A percentile compares a stretch with the other conserved stretches of the same genome.
phyloP scores from a whole-genome alignment of 192 early-diverging fungal genomes.

The Geosiphon pyriformis region DNA sequence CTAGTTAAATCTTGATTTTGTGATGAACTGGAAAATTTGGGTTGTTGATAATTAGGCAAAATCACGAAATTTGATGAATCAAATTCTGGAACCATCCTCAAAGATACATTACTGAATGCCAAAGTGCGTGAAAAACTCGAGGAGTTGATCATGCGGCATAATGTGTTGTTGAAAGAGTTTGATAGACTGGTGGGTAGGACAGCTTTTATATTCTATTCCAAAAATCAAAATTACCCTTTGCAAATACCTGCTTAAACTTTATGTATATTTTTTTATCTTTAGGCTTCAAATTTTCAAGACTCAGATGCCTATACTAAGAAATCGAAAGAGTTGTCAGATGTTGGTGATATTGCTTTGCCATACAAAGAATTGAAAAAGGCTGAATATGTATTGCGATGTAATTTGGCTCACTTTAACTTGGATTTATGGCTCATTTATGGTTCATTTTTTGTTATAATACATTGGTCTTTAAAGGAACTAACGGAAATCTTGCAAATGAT shows the following conservation, averaged over 20 bases:
- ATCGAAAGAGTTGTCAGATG: conserved; percentile 25
- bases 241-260: too few species aligned
- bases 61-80: too few species aligned
- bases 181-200: not conserved
- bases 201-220: not conserved
- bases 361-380: conserved; percentile 21
- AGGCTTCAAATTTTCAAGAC: not conserved
- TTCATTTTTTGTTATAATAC: not conserved
- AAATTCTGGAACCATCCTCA: too few species aligned
- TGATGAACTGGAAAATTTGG: too few species aligned
- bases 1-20: too few species aligned
- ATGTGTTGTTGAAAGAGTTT: conserved; percentile 1
- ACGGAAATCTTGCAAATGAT: conserved; percentile 32
- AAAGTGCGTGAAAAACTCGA: conserved; percentile 18
- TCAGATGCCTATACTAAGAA: conserved; percentile 5
- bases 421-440: not conserved
- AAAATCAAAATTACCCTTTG: not conserved
- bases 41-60: too few species aligned
- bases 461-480: conserved; percentile 9
- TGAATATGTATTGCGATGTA: not conserved
- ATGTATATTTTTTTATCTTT: not conserved
- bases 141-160: not conserved
- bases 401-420: not conserved
- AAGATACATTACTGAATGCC: conserved; percentile 10
- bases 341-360: conserved; percentile 4